Percentiles rank a stretch among this genome's conserved stretches.
These are phyloP conservation scores for Hypericum androsaemum DNA, from an alignment of 345 rosid species.

Conservation along the genomic window DNA sequence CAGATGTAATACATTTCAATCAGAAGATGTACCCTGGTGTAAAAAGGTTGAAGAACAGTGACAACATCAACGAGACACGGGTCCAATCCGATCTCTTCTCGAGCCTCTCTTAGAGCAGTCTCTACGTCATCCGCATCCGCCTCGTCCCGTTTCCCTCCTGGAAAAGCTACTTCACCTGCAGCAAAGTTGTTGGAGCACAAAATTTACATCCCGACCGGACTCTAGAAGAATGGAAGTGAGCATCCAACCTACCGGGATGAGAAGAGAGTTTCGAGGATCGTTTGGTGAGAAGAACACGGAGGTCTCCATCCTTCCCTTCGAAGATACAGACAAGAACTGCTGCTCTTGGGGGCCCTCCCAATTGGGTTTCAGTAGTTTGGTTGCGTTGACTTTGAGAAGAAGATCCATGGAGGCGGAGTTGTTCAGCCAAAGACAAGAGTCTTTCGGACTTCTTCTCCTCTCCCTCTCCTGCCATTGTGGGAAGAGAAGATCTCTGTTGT, in stretches of 20 bases:
- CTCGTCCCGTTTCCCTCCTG: constrained; percentile 39
- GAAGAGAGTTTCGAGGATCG: constrained; percentile 21
- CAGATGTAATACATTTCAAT: background rate
- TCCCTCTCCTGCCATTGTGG: background rate
- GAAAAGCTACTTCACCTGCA: constrained; percentile 30
- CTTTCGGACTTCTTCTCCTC: constrained; percentile 3
- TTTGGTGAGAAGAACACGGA: constrained; percentile 24
- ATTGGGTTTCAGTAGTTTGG: background rate
- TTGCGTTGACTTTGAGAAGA: background rate
- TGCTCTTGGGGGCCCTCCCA: constrained; percentile 15
- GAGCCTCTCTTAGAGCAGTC: constrained; percentile 38
- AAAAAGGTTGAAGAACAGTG: constrained; percentile 26
- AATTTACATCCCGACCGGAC: too few species aligned
- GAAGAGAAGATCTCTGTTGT: too few species aligned
- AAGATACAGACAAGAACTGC: constrained; percentile 27
- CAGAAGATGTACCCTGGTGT: constrained; percentile 18
- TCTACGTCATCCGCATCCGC: constrained; percentile 26
- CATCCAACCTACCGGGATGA: constrained; percentile 19
- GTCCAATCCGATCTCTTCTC: constrained; percentile 38
- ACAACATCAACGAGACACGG: constrained; percentile 39
- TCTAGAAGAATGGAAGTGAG: too few species aligned
- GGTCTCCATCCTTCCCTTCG: constrained; percentile 19
- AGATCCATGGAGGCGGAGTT: constrained; percentile 12
- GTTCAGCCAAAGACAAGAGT: constrained; percentile 12
- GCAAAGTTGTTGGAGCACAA: too few species aligned